These are phyloP conservation scores for Trichoderma oligosporum DNA, from an alignment of 2,329 filamentous ascomycete species.

Conservation along the genomic window DNA sequence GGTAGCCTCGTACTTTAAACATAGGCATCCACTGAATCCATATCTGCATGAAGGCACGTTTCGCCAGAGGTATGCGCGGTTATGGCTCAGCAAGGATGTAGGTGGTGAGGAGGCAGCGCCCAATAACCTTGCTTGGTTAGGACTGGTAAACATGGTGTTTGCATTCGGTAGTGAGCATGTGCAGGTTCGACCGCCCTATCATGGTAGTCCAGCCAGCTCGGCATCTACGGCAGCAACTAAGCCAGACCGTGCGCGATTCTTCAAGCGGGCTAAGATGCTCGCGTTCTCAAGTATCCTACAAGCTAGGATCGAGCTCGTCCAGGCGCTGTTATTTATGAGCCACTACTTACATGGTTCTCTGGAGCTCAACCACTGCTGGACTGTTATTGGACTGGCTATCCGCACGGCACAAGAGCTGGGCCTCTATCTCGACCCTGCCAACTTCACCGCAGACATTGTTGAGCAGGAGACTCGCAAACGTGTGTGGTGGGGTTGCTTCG, in stretches of 20 bases:
- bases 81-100: slow-evolving; percentile 12
- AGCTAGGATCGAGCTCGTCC: slow-evolving; percentile 12
- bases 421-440: slow-evolving; percentile 7
- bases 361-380: slow-evolving; percentile 14
- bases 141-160: slow-evolving; percentile 14
- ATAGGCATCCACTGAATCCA: slow-evolving; percentile 11
- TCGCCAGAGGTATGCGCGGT: slow-evolving; percentile 5
- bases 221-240: not conserved
- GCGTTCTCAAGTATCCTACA: slow-evolving; percentile 11
- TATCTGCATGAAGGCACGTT: slow-evolving; percentile 10
- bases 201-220: not conserved
- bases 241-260: slow-evolving; percentile 11
- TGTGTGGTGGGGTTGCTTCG: slow-evolving; percentile 16
- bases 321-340: slow-evolving; percentile 9
- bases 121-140: slow-evolving; percentile 9
- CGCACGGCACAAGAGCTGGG: slow-evolving; percentile 10
- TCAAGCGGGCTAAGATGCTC: slow-evolving; percentile 12
- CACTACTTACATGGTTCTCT: slow-evolving; percentile 12
- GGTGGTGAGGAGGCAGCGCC: slow-evolving; percentile 11
- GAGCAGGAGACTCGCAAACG: slow-evolving; percentile 17
- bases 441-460: slow-evolving; percentile 1
- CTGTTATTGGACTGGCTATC: slow-evolving; percentile 8
- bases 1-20: slow-evolving; percentile 9
- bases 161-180: slow-evolving; percentile 10
- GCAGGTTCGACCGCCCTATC: not conserved